These are phyloP conservation scores for Solanum chiquidenum DNA, from an alignment of 257 asterid genomes.

Conservation along the genomic window DNA sequence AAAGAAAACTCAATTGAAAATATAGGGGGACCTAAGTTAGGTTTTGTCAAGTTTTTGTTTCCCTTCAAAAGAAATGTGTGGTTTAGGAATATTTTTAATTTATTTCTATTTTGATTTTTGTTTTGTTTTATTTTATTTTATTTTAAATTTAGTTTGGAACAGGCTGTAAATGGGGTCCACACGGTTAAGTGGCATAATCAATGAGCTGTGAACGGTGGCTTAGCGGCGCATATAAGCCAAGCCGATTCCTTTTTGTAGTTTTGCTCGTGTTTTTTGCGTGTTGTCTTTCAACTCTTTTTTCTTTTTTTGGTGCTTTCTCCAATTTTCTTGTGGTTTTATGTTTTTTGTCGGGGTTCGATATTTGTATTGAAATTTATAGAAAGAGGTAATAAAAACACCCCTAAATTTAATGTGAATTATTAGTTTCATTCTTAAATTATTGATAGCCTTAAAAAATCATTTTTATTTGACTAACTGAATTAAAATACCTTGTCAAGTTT, in stretches of 20 bases:
- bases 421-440: no score
- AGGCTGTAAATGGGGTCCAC: slow-evolving; percentile 33
- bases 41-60: background rate
- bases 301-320: background rate
- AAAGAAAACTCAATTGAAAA: background rate
- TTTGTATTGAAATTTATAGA: background rate
- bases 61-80: background rate
- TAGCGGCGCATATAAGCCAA: slow-evolving; percentile 6
- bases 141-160: slow-evolving; percentile 3
- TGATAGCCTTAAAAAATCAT: no score
- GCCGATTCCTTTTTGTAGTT: background rate
- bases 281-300: background rate
- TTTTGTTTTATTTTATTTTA: background rate
- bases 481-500: background rate
- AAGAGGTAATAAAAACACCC: accelerated
- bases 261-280: background rate
- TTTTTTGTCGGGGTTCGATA: background rate
- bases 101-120: background rate
- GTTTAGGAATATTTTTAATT: background rate
- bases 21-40: background rate
- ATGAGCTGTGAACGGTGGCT: slow-evolving; percentile 14
- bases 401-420: no score
- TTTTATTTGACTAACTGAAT: no score
- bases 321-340: background rate
- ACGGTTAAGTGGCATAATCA: background rate